A percentile compares a stretch with the other conserved stretches of the same genome.
These are phyloP conservation scores for Oenanthe javanica DNA, from an alignment of 140 eudicot genomes.

Conservation along the genomic window DNA sequence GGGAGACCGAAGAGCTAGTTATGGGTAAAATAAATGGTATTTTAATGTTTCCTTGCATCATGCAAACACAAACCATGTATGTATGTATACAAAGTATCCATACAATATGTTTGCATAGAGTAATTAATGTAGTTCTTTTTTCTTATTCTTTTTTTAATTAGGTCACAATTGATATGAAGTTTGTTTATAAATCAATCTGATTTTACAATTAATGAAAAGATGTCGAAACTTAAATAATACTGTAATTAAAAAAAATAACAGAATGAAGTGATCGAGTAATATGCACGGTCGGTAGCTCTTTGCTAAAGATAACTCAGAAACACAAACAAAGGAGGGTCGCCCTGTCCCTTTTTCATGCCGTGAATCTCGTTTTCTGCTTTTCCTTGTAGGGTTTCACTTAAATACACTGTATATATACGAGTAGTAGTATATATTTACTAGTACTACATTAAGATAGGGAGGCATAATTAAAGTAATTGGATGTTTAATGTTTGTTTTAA, in stretches of 20 bases:
- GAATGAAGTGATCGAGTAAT: too few relatives aligned
- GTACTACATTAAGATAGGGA: too few relatives aligned
- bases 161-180: too few relatives aligned
- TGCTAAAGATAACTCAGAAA: not conserved
- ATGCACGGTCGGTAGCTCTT: too few relatives aligned
- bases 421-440: too few relatives aligned
- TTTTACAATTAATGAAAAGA: too few relatives aligned
- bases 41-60: not conserved
- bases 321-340: not conserved
- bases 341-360: not conserved
- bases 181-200: too few relatives aligned
- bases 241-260: too few relatives aligned
- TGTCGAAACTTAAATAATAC: too few relatives aligned
- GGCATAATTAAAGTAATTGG: too few relatives aligned
- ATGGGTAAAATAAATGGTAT: not conserved
- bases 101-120: not conserved
- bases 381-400: not conserved
- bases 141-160: too few relatives aligned
- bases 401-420: too few relatives aligned
- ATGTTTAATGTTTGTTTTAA: not conserved
- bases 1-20: not conserved
- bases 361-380: conserved; percentile 6
- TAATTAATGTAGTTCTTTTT: not conserved
- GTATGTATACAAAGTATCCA: not conserved
- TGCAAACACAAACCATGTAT: not conserved